Percentiles rank a stretch among this genome's conserved stretches.
Evolutionary conservation across 805 yeast genomes (phyloP).

Genomic region (Cyberlindnera galapagoensis): DNA sequence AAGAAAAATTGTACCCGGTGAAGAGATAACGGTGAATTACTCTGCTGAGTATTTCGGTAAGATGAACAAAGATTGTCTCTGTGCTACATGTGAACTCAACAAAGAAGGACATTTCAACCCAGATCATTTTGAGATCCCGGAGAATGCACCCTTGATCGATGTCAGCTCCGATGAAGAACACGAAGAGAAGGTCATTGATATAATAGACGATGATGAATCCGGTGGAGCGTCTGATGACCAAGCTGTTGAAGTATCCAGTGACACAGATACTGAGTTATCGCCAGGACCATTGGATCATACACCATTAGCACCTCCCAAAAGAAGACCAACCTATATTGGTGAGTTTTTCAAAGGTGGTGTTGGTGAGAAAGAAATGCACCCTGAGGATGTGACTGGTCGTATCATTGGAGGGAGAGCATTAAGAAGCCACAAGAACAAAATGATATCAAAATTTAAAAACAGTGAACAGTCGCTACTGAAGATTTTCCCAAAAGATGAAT

Average conservation of each 20-base stretch:
- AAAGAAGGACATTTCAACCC: slow-evolving; percentile 26
- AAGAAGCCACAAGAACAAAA: slow-evolving; percentile 7
- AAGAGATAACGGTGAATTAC: slow-evolving; percentile 40
- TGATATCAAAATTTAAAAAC: not conserved
- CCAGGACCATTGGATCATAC: not conserved
- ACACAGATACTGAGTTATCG: not conserved
- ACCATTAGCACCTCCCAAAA: too few relatives aligned
- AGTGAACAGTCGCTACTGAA: slow-evolving; percentile 1
- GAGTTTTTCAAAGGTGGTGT: too few relatives aligned
- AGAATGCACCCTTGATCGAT: slow-evolving; percentile 1
- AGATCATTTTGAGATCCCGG: slow-evolving; percentile 7
- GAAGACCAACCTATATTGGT: too few relatives aligned
- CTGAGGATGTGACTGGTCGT: slow-evolving; percentile 5
- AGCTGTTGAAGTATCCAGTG: not conserved
- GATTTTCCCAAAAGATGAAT: slow-evolving; percentile 6
- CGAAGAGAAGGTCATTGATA: slow-evolving; percentile 1
- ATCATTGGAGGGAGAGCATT: slow-evolving; percentile 13
- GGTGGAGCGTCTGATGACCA: not conserved
- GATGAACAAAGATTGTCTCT: slow-evolving; percentile 36
- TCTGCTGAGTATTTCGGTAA: slow-evolving; percentile 37
- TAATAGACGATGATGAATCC: slow-evolving; percentile 1
- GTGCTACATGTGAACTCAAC: slow-evolving; percentile 35
- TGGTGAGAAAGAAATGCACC: too few relatives aligned
- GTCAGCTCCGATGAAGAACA: slow-evolving; percentile 5
- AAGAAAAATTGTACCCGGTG: slow-evolving; percentile 33